Base-by-base conservation (phyloP, 2,329 filamentous ascomycete species). In the Hypoxylon sp. region DNA sequence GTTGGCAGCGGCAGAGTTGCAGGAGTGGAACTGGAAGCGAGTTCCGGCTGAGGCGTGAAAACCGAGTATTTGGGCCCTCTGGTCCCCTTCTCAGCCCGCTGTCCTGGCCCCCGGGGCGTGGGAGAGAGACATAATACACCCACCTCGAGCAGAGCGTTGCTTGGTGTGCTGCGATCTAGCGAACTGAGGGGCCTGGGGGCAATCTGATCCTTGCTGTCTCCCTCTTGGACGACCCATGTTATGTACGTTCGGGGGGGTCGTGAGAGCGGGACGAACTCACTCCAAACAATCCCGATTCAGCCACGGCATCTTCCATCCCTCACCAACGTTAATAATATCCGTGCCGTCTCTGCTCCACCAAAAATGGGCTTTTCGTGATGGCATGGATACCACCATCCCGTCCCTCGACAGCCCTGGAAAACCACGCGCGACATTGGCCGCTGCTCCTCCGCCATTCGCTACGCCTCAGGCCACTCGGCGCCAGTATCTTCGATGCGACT, bases 21-120 rank as follows among this genome's bases (percentile, higher is more conserved):
- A 65, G 63, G 56, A 65, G 63, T 65, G 63, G 63, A 61, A 65
- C 63, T 63, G 62, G 62, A 66, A 64, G 64, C 62, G 59, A 64
- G 61, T 66, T 66, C 62, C 64, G 58, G 64, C 47, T 61, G 62
- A 64, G 57, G 62, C 56, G 53, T 59, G 65, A 51, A 70, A 70
- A 70, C 69, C 69, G 69, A 70, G 69, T 70, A 67, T 65, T 70
- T 69, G 69, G 69, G 69, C 67, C 69, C 62, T 65, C 35, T 62
- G 57, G 58, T 62, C 41, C 55, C 49, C 37, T 46, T 52, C 48
- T 59, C 52, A 53, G 52, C 59, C 57, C 56, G 49, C 56, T 61
- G 48, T 59, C 57, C 52, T 58, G 60, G 60, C 57, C 55, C 57
- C 49, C 58, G 61, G 61, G 58, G 61, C 58, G 58, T 61, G 61